Evolutionary conservation across 345 rosid genomes (phyloP).

Genomic region (Eucalyptus pauciflora): DNA sequence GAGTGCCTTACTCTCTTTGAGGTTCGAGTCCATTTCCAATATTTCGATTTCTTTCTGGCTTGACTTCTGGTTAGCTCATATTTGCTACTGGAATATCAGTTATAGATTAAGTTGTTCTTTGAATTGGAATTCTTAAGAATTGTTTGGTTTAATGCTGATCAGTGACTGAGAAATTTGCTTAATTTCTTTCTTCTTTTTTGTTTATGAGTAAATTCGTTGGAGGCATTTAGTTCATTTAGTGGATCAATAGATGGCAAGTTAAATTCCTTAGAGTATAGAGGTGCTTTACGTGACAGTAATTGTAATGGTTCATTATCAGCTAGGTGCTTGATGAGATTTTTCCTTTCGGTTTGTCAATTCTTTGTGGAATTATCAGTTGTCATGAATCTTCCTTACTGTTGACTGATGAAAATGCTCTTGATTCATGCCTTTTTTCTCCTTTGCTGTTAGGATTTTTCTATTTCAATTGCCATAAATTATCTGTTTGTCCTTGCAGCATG

Average conservation of each 20-base stretch:
- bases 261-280: neutral
- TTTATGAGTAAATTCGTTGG: neutral
- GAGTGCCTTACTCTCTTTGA: conserved; percentile 93
- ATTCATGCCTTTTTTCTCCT: neutral
- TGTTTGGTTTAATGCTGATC: neutral
- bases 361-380: neutral
- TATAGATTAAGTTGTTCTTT: neutral
- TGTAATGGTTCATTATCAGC: neutral
- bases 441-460: neutral
- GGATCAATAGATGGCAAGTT: neutral
- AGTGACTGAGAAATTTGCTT: neutral
- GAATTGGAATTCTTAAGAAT: neutral
- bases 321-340: neutral
- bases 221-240: neutral
- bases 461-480: neutral
- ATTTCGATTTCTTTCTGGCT: neutral
- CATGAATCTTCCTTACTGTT: neutral
- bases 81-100: neutral
- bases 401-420: neutral
- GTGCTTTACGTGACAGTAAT: neutral
- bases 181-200: neutral
- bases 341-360: neutral
- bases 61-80: neutral
- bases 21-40: conserved; percentile 29
- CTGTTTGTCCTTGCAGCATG: neutral